Percentiles rank a stretch among this genome's conserved stretches.
phyloP scores from a whole-genome alignment of 495 filamentous ascomycete species.

The Mycothermus thermophilus region DNA sequence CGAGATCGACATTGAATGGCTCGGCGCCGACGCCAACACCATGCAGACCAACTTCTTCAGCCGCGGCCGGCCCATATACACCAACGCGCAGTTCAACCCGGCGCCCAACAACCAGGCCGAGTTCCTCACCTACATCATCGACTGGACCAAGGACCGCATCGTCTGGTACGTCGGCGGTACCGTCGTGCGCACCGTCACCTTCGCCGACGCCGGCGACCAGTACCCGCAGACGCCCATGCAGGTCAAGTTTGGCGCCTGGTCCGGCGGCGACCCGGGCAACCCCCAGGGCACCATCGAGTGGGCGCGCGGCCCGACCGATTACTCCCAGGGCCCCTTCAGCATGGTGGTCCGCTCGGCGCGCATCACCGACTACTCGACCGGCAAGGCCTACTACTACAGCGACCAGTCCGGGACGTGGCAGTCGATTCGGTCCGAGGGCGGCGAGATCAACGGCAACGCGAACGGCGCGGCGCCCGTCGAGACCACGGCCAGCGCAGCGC shows the following conservation, averaged over 20 bases:
- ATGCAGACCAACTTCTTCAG: constrained; percentile 92
- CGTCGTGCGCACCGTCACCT: constrained; percentile 51
- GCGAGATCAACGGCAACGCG: constrained; percentile 45
- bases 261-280: constrained; percentile 65
- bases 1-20: constrained; percentile 88
- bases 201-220: constrained; percentile 44
- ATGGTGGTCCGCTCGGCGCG: constrained; percentile 71
- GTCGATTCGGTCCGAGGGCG: constrained; percentile 41
- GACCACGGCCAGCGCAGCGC: constrained; percentile 28
- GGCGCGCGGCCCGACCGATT: constrained; percentile 74
- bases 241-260: constrained; percentile 76
- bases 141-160: constrained; percentile 66
- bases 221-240: constrained; percentile 90
- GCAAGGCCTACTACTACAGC: constrained; percentile 63
- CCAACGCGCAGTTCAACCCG: constrained; percentile 61
- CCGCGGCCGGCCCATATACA: constrained; percentile 64
- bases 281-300: constrained; percentile 66
- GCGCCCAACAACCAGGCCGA: constrained; percentile 44
- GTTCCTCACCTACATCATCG: constrained; percentile 81
- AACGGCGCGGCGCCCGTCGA: constrained; percentile 34
- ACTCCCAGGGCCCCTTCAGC: constrained; percentile 61
- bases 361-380: constrained; percentile 83
- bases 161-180: constrained; percentile 70
- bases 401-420: constrained; percentile 64
- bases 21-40: constrained; percentile 45